Conservation (phyloP, 352 stramenopile genomes). For the Elongisporangium undulatum region DNA sequence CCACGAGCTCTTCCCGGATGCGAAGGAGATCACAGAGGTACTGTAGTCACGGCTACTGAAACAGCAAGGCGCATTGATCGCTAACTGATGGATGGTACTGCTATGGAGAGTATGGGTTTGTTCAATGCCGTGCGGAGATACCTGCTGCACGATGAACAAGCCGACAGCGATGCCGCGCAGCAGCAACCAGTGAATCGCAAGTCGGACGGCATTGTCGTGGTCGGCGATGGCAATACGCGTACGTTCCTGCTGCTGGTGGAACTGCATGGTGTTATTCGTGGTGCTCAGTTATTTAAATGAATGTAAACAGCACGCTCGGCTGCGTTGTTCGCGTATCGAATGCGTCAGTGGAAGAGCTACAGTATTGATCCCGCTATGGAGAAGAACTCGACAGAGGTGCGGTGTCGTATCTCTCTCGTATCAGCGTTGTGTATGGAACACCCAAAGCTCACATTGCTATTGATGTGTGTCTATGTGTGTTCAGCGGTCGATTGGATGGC, state of each 20-base stretch:
- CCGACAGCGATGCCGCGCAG: not conserved
- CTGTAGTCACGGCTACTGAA: not conserved
- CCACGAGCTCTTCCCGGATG: conserved; percentile 71
- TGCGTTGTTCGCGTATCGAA: conserved; percentile 68
- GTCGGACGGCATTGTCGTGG: conserved; percentile 69
- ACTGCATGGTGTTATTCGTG: not conserved
- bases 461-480: conserved; percentile 10
- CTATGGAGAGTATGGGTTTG: conserved; percentile 69
- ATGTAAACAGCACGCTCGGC: conserved; percentile 51
- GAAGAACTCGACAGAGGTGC: conserved; percentile 36
- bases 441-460: not conserved
- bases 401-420: not conserved
- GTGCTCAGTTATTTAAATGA: not conserved
- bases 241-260: conserved; percentile 4
- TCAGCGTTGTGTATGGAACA: not conserved
- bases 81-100: conserved; percentile 1
- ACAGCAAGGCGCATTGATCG: no score
- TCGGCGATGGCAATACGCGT: conserved; percentile 81
- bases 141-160: conserved; percentile 27
- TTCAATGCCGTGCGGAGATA: conserved; percentile 80
- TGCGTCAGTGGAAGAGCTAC: conserved; percentile 72
- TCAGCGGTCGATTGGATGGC: conserved; percentile 45
- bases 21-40: conserved; percentile 84
- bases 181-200: conserved; percentile 7
- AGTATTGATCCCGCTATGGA: conserved; percentile 80